Base-by-base conservation (phyloP, 2,329 filamentous ascomycete genomes). In the Trichoderma cornu-damae region DNA sequence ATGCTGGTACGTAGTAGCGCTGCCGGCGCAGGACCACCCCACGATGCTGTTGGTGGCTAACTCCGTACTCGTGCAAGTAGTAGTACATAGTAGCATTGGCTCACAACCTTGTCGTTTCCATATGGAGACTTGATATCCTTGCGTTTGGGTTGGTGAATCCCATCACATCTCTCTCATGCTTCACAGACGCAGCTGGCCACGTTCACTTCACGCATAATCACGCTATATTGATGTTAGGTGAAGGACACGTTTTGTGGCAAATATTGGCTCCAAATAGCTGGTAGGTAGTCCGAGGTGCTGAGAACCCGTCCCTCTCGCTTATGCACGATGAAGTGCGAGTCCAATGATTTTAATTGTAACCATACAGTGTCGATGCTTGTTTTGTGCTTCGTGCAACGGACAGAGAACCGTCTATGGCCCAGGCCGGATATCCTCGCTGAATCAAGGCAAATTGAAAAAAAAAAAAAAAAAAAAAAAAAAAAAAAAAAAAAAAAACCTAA, bases 121-220 rank as follows among this genome's bases (percentile, higher is more conserved):
- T 14, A 16, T 52, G 37, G 49, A 43, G 28, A 11, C 5, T 43
- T 42, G 37, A 30, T 8, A 9, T 38, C 24, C 12, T 30, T 32
- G 14, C 32, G 12, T 16, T 11, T 37, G 18, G 5, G 24, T 24
- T 40, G 12, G 40, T 24, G 20, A 26, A 32, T 3, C 20, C 34
- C 46, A 14, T 40, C 48, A 42, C 35, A 18, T 9, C n/a, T 47
- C n/a, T 22, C 37, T 20, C 28, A 20, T 24, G n/a, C 22, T 46
- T 28, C 11, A 32, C 16, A 22, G 26, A 9, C 30, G 4, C 16
- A 35, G 47, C 42, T 42, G 51, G 8, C 18, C 28, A 34, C 44
- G n/a, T n/a, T 12, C 14, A n/a, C n/a, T n/a, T 55, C 51, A 55
- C 51, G 46, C 7, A 30, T 22, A 20, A 30, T 30, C 51, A 55